A percentile compares a stretch with the other conserved stretches of the same genome.
Conservation (phyloP, 148 eudicot genomes). For the Hydrangea macrophylla region DNA sequence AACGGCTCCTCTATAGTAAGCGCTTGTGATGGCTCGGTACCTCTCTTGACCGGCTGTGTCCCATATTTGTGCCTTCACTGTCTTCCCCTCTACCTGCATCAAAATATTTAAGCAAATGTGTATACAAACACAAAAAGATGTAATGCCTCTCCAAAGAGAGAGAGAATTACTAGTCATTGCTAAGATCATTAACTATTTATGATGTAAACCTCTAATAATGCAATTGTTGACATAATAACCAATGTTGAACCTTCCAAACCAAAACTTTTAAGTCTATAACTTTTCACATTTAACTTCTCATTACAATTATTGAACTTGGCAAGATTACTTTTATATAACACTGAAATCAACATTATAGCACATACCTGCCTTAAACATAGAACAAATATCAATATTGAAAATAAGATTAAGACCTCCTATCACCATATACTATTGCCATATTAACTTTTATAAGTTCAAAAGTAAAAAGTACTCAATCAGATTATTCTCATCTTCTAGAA, state of each 20-base stretch:
- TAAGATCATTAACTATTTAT: background rate
- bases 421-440: too few species aligned
- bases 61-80: conserved; percentile 78
- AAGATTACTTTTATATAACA: background rate
- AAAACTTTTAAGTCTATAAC: background rate
- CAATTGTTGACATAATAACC: background rate
- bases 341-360: background rate
- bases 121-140: background rate
- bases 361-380: background rate
- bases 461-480: background rate
- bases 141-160: background rate
- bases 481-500: background rate
- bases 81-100: conserved; percentile 72
- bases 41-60: conserved; percentile 76
- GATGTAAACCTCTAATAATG: background rate
- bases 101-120: background rate
- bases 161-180: background rate
- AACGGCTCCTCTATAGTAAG: conserved; percentile 81
- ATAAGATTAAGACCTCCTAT: background rate
- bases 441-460: background rate
- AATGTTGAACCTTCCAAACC: too few species aligned
- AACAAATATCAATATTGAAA: background rate
- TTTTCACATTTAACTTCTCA: too few species aligned
- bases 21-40: conserved; percentile 82
- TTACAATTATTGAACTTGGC: too few species aligned